Percentiles rank a stretch among this genome's conserved stretches.
Evolutionary conservation across 768 basidiomycete genomes (phyloP).

Genomic region (Paxillus rubicundulus): DNA sequence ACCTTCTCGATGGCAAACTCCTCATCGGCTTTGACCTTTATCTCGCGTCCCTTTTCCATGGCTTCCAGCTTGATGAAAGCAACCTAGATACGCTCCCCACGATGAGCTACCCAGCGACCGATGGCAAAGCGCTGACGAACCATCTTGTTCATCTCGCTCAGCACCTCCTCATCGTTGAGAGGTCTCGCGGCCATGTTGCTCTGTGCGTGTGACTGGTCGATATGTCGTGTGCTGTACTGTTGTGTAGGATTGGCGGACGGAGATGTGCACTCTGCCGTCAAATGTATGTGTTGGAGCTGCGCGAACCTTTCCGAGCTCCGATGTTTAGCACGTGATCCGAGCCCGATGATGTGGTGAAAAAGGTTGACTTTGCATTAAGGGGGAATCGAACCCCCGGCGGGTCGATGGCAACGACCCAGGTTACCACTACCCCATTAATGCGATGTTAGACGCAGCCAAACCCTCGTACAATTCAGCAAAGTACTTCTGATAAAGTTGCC

Average conservation of each 20-base stretch:
- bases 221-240: neutral
- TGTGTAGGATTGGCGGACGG: neutral
- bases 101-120: conserved; percentile 3
- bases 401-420: conserved; percentile 62
- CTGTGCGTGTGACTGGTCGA: neutral
- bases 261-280: neutral
- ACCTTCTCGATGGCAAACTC: conserved; percentile 99
- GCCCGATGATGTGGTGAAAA: too few relatives aligned
- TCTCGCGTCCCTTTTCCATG: conserved; percentile 94
- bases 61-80: conserved; percentile 99
- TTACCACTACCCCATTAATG: conserved; percentile 56
- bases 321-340: neutral
- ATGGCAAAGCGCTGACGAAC: conserved; percentile 40
- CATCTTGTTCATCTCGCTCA: conserved; percentile 99
- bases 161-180: conserved; percentile 92
- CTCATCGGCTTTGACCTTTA: conserved; percentile 96
- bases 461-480: too few relatives aligned
- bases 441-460: neutral
- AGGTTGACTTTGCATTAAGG: conserved; percentile 18
- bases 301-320: neutral
- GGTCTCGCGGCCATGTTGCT: conserved; percentile 67
- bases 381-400: conserved; percentile 83
- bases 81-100: conserved; percentile 50
- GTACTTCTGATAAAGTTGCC: too few relatives aligned
- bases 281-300: neutral